These are phyloP conservation scores for Coprinopsis cinerea DNA, from an alignment of 768 basidiomycete species.

Conservation along the genomic window DNA sequence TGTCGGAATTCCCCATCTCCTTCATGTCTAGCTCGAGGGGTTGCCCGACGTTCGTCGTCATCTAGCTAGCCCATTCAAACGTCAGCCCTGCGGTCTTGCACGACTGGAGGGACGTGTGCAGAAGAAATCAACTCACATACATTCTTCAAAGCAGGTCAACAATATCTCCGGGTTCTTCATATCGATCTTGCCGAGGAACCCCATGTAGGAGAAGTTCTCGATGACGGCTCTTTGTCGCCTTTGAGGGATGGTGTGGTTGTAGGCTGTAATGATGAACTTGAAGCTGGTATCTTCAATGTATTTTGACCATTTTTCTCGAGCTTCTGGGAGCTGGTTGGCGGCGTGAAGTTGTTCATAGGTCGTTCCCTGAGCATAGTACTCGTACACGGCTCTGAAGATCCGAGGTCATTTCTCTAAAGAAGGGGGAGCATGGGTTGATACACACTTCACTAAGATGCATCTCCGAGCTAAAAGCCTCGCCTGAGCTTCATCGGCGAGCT, in stretches of 20 bases:
- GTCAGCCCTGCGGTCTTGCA: neutral
- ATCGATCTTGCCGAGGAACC: conserved; percentile 71
- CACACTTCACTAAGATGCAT: conserved; percentile 81
- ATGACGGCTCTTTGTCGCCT: conserved; percentile 60
- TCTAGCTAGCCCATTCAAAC: conserved; percentile 8
- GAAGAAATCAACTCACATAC: conserved; percentile 37
- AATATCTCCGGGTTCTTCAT: conserved; percentile 74
- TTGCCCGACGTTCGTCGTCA: conserved; percentile 42
- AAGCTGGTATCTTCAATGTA: conserved; percentile 69
- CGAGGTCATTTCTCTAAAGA: conserved; percentile 1
- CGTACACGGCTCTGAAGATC: conserved; percentile 61
- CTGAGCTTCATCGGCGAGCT: conserved; percentile 65
- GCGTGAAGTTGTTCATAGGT: conserved; percentile 69
- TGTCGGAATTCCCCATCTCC: conserved; percentile 64
- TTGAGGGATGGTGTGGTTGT: conserved; percentile 70
- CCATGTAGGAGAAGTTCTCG: conserved; percentile 83
- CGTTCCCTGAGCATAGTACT: conserved; percentile 67
- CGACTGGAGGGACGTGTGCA: neutral
- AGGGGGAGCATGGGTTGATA: conserved; percentile 5
- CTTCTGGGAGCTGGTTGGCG: conserved; percentile 35
- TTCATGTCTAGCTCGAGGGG: conserved; percentile 42
- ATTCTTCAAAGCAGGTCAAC: conserved; percentile 81
- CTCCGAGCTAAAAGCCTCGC: conserved; percentile 67
- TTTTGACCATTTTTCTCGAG: conserved; percentile 41
- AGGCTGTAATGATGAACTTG: conserved; percentile 70